Base-by-base conservation (phyloP, 2,329 filamentous ascomycete genomes). In the Blastomyces percursus region DNA sequence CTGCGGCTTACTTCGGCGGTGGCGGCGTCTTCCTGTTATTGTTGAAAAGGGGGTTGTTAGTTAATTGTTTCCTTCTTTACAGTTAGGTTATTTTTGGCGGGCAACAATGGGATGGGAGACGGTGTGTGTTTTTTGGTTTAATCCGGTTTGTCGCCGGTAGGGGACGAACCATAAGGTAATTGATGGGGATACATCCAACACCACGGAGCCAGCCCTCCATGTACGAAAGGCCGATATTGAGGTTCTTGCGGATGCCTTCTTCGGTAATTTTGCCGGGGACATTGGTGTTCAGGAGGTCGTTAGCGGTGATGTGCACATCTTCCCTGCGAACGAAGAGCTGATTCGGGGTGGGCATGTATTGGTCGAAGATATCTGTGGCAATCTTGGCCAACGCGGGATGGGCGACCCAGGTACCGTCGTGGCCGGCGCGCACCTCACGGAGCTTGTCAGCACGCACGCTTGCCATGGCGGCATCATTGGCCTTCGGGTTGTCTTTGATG, bases 121-220 rank as follows among this genome's bases (percentile, higher is more conserved):
- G 30, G 30, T 6, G 30, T 32, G 3, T 32, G 30, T 32, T 32
- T 27, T 2, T 51, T 8, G 21, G 21, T n/a, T 30, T 4, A 35
- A 32, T 32, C 30, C 3, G 1, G 9, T 51, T 27, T 24, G 48
- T n/a, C 50, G 32, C 27, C 21, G 54, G 14, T 35, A 14, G 51
- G 46, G 42, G 42, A 48, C 75, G 76, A 73, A 77, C 84, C 93
- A 97, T 97, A 62, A 97, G 82, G 76, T 88, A 96, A 82, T 97
- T 96, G 79, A 97, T 96, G 58, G 94, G 94, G 61, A 97, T 92
- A 71, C 94, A 99, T 63, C 94, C 94, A 27, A 97, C 84, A 42
- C 93, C 94, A 66, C 92, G 88, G 64, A 97, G 82, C 94, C 94
- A 99, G 65, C 91, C 94, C 79, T 99, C 94, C 93, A 97, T 99